phyloP scores from a whole-genome alignment of 2,329 filamentous ascomycete species.

The Trichoderma sp. region DNA sequence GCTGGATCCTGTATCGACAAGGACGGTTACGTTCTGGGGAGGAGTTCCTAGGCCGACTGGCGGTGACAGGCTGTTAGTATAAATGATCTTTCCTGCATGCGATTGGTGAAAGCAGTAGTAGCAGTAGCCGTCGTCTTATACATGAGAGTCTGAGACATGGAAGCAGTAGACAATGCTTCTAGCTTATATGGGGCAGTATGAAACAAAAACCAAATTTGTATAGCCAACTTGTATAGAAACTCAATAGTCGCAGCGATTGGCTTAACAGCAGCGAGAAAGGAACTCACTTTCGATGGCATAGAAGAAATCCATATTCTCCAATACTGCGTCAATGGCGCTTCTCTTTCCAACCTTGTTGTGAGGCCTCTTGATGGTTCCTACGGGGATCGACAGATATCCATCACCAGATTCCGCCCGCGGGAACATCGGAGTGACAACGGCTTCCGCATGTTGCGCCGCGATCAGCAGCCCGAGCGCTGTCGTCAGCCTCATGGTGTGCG shows the following conservation, averaged over 20 bases:
- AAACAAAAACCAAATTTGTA: background rate
- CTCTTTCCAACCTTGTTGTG: conserved; percentile 26
- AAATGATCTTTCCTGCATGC: background rate
- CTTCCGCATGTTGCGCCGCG: conserved; percentile 7
- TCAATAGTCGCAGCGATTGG: background rate
- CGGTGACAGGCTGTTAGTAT: background rate
- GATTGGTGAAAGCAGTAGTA: background rate
- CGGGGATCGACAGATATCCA: conserved; percentile 38
- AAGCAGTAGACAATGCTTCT: background rate
- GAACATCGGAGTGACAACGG: conserved; percentile 22
- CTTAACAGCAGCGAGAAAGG: too few relatives aligned
- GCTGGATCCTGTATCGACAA: conserved; percentile 52
- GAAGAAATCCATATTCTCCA: conserved; percentile 39
- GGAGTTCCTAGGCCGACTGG: conserved; percentile 44
- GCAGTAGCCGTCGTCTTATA: background rate
- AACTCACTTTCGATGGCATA: conserved; percentile 38
- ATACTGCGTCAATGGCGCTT: conserved; percentile 30
- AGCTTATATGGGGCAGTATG: background rate
- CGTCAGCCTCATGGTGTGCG: conserved; percentile 20
- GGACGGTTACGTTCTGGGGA: conserved; percentile 43
- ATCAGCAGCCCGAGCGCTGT: conserved; percentile 21
- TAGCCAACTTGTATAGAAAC: background rate
- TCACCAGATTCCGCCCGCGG: conserved; percentile 33
- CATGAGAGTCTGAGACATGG: background rate
- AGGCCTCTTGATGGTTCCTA: conserved; percentile 32